Conservation (phyloP, 192 early-diverging fungal genomes). For the Coemansia sp. region DNA sequence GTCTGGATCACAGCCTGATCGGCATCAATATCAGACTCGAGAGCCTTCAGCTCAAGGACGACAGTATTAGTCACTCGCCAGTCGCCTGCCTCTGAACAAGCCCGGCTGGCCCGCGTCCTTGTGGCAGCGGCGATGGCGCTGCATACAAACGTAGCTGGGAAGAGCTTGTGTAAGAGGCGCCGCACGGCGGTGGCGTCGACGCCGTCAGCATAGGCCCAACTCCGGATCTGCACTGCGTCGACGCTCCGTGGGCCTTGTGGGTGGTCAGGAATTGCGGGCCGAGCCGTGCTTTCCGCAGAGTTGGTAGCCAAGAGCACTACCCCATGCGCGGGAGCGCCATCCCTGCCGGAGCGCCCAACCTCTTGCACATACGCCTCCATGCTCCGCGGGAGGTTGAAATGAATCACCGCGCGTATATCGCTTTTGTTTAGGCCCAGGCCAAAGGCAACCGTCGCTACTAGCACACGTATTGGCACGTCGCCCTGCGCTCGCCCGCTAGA, state of each 20-base stretch:
- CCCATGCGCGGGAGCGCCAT: conserved; percentile 55
- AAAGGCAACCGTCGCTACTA: conserved; percentile 78
- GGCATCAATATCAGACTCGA: conserved; percentile 32
- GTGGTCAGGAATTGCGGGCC: no score
- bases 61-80: conserved; percentile 20
- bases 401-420: conserved; percentile 73
- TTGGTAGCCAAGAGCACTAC: conserved; percentile 58
- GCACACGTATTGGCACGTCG: conserved; percentile 58
- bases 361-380: conserved; percentile 82
- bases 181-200: conserved; percentile 1
- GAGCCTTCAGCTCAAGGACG: conserved; percentile 16
- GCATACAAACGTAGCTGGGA: not conserved
- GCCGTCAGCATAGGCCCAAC: conserved; percentile 9
- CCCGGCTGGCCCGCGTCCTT: not conserved
- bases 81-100: not conserved
- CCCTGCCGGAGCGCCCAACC: conserved; percentile 69
- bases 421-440: conserved; percentile 77
- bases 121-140: not conserved
- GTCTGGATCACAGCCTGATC: conserved; percentile 41
- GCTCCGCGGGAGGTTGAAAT: conserved; percentile 71
- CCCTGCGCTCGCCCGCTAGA: no score
- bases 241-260: not conserved
- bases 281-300: not conserved
- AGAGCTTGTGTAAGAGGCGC: conserved; percentile 4
- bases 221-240: not conserved